Conservation (phyloP, 2,329 filamentous ascomycete genomes). For the Cercospora beticola region DNA sequence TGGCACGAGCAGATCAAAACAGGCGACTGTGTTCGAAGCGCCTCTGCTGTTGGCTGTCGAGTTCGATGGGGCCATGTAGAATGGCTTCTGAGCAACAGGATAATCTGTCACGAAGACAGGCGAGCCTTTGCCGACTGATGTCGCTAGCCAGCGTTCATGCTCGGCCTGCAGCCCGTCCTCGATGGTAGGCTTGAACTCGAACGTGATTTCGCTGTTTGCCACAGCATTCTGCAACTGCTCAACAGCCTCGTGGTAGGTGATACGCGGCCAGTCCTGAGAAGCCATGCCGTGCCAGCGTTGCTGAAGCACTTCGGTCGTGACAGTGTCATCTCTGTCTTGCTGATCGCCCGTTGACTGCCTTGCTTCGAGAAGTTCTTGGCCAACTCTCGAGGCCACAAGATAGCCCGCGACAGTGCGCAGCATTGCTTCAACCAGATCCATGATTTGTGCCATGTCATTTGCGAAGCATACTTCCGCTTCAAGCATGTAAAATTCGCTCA, state of each 20-base stretch:
- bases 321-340: constrained; percentile 35
- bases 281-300: constrained; percentile 70
- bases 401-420: constrained; percentile 59
- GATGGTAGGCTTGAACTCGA: constrained; percentile 70
- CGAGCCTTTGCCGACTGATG: constrained; percentile 58
- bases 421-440: constrained; percentile 78
- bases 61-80: constrained; percentile 72
- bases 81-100: constrained; percentile 84
- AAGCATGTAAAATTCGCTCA: constrained; percentile 99
- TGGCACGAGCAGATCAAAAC: constrained; percentile 86
- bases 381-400: constrained; percentile 52
- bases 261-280: constrained; percentile 75
- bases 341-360: constrained; percentile 36
- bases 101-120: constrained; percentile 94
- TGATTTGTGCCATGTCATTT: constrained; percentile 67
- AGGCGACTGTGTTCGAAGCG: constrained; percentile 66
- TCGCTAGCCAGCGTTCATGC: constrained; percentile 86
- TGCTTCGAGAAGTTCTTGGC: constrained; percentile 53
- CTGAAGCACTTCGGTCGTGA: constrained; percentile 55
- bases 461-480: constrained; percentile 87
- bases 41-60: constrained; percentile 17
- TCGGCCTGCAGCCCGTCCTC: constrained; percentile 78
- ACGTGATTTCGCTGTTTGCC: constrained; percentile 47
- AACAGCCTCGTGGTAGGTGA: constrained; percentile 81
- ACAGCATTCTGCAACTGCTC: constrained; percentile 59